Evolutionary conservation across 345 rosid genomes (phyloP).

Genomic region (Hevea brasiliensis): DNA sequence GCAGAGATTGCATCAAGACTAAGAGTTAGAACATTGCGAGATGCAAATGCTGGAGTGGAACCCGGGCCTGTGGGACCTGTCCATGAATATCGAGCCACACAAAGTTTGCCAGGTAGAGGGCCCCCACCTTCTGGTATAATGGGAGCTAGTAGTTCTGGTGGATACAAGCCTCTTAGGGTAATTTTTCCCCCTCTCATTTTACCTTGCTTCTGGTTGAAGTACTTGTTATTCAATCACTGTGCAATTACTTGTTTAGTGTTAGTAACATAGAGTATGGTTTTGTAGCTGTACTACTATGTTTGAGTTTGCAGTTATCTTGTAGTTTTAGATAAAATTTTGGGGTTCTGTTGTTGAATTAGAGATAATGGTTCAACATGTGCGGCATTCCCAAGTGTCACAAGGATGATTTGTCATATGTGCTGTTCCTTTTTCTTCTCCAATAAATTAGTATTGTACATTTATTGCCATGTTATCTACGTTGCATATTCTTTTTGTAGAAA

Average conservation of each 20-base stretch:
- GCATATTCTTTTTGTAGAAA: too few relatives aligned
- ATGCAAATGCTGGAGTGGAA: constrained; percentile 40
- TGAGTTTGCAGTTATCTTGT: background rate
- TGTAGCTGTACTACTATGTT: background rate
- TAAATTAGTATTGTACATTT: too few relatives aligned
- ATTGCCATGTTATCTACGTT: too few relatives aligned
- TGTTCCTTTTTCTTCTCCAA: too few relatives aligned
- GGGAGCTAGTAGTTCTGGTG: constrained; percentile 36
- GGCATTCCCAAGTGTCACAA: too few relatives aligned
- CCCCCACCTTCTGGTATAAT: constrained; percentile 28
- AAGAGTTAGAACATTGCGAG: constrained; percentile 53
- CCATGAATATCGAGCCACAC: constrained; percentile 31
- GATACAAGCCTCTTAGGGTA: constrained; percentile 45
- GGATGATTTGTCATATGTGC: too few relatives aligned
- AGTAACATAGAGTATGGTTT: background rate
- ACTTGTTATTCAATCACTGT: background rate
- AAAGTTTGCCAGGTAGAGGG: constrained; percentile 35
- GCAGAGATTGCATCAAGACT: constrained; percentile 52
- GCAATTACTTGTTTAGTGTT: background rate
- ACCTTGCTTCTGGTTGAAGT: background rate
- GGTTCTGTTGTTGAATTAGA: constrained; percentile 4
- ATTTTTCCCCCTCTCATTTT: background rate
- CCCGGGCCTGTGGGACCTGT: constrained; percentile 36
- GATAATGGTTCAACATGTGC: too few relatives aligned
- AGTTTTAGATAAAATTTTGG: background rate